Conservation (phyloP, 495 filamentous ascomycete genomes). For the Ramalina intermedia region DNA sequence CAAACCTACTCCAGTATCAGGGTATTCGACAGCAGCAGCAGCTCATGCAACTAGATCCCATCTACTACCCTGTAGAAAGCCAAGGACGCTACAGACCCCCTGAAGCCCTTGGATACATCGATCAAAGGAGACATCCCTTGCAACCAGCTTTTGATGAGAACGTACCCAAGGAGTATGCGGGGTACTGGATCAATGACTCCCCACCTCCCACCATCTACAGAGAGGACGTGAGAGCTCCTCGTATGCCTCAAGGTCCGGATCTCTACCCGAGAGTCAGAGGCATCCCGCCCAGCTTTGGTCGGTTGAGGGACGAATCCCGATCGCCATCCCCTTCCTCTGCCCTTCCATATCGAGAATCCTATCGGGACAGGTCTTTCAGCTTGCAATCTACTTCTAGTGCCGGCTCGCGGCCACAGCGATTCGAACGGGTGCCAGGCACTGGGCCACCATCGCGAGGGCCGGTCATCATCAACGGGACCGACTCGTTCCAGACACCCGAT, state of each 20-base stretch:
- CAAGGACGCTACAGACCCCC: constrained; percentile 16
- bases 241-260: constrained; percentile 34
- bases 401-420: constrained; percentile 7
- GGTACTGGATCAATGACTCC: constrained; percentile 47
- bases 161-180: constrained; percentile 45
- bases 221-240: constrained; percentile 29
- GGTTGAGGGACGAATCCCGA: constrained; percentile 28
- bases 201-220: constrained; percentile 36
- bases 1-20: constrained; percentile 26
- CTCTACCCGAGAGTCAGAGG: constrained; percentile 32
- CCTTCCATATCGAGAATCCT: constrained; percentile 10
- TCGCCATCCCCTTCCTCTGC: constrained; percentile 23
- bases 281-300: constrained; percentile 29
- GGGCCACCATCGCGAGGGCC: constrained; percentile 17
- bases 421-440: constrained; percentile 7
- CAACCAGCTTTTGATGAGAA: constrained; percentile 26
- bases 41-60: not conserved
- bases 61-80: constrained; percentile 5
- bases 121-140: constrained; percentile 8
- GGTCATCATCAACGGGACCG: constrained; percentile 33
- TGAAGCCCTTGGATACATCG: constrained; percentile 12
- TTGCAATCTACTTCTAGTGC: constrained; percentile 16
- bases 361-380: constrained; percentile 13
- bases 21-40: constrained; percentile 17
- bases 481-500: constrained; percentile 12